These are phyloP conservation scores for Cardamine chenopodiifolia DNA, from an alignment of 345 rosid species.

Conservation along the genomic window DNA sequence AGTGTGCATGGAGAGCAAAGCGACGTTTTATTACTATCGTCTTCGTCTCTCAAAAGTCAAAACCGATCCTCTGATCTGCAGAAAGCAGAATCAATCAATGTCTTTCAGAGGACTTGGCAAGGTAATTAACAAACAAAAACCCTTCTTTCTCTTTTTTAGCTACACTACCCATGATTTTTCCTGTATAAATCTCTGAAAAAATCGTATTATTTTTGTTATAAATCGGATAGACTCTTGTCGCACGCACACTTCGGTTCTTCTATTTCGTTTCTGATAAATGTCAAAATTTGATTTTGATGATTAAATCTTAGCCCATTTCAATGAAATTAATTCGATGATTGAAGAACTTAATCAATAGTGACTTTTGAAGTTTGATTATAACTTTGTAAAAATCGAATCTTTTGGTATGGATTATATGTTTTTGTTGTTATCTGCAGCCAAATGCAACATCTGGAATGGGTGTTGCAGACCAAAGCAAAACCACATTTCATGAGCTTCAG, in stretches of 20 bases:
- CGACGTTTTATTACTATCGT: conserved; percentile 17
- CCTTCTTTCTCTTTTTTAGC: not conserved
- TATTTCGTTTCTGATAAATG: not conserved
- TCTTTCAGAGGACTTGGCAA: conserved; percentile 60
- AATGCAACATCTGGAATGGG: conserved; percentile 88
- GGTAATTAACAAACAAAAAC: conserved; percentile 32
- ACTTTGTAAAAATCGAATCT: conserved; percentile 3
- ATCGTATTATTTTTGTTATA: not conserved
- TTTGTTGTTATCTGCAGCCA: conserved; percentile 46
- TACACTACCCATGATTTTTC: not conserved
- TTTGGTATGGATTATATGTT: not conserved
- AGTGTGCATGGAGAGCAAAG: conserved; percentile 33
- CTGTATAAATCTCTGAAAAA: not conserved
- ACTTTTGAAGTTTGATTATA: not conserved
- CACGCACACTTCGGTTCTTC: conserved; percentile 23
- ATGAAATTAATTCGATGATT: not conserved
- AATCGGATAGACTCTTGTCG: not conserved
- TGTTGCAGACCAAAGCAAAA: conserved; percentile 64
- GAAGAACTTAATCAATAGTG: not conserved
- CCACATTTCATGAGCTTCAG: conserved; percentile 63
- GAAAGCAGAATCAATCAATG: conserved; percentile 43
- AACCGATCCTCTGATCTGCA: not conserved
- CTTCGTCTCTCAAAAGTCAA: conserved; percentile 10
- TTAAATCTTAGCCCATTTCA: not conserved
- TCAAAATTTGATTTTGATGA: not conserved